A percentile compares a stretch with the other conserved stretches of the same genome.
phyloP scores from a whole-genome alignment of 306 rosid species.

The Trifolium dubium region DNA sequence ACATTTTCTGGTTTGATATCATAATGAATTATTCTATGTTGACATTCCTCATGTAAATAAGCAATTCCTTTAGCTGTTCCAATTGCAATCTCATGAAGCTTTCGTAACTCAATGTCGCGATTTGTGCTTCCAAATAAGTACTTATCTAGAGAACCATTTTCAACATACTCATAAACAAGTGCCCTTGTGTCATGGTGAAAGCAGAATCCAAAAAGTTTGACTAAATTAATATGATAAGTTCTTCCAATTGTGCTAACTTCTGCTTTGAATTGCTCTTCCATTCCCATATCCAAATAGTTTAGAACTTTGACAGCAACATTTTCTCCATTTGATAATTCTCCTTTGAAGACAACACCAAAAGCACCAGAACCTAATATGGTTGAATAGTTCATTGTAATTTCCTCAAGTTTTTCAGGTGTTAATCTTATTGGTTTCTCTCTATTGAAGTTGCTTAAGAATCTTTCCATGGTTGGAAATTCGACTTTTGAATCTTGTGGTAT shows the following conservation, averaged over 20 bases:
- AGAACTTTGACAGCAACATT: slow-evolving; percentile 58
- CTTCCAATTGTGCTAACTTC: slow-evolving; percentile 62
- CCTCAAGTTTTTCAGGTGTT: slow-evolving; percentile 44
- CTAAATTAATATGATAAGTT: slow-evolving; percentile 54
- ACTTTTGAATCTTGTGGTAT: slow-evolving; percentile 42
- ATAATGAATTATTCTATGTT: slow-evolving; percentile 52
- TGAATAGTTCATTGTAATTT: slow-evolving; percentile 41
- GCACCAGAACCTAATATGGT: slow-evolving; percentile 55
- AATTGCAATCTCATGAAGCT: slow-evolving; percentile 51
- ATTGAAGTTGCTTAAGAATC: slow-evolving; percentile 51
- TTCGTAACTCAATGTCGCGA: slow-evolving; percentile 37
- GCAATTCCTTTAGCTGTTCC: slow-evolving; percentile 60
- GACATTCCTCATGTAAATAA: slow-evolving; percentile 55
- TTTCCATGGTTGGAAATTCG: slow-evolving; percentile 57
- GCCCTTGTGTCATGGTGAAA: slow-evolving; percentile 47
- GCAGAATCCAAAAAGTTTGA: slow-evolving; percentile 56
- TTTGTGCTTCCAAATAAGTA: slow-evolving; percentile 41
- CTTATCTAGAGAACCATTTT: slow-evolving; percentile 46
- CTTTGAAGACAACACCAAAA: slow-evolving; percentile 51
- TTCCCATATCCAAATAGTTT: slow-evolving; percentile 39
- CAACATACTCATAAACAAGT: slow-evolving; percentile 52
- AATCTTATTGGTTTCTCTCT: slow-evolving; percentile 55
- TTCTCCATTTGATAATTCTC: slow-evolving; percentile 44
- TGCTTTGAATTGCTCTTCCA: slow-evolving; percentile 56
- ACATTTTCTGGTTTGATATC: slow-evolving; percentile 56